Conservation (phyloP, 1,284 basidiomycete genomes). For the Trichosporon coremiiforme region DNA sequence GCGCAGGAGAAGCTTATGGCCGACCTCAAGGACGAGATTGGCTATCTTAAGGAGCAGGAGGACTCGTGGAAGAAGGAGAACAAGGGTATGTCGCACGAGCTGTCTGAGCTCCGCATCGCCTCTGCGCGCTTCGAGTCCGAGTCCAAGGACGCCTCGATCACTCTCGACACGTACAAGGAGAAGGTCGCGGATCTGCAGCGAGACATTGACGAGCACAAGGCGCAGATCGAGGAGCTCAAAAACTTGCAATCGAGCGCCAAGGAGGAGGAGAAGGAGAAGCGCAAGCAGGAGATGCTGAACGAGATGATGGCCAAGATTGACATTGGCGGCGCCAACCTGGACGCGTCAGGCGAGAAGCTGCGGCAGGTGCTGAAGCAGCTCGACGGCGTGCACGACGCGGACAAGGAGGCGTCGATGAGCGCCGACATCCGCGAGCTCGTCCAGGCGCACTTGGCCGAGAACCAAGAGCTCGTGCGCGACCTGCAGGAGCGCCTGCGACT, state of each 20-base stretch:
- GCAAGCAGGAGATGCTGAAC: constrained; percentile 98
- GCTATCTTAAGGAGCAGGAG: constrained; percentile 91
- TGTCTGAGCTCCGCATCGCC: constrained; percentile 89
- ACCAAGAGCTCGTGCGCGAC: constrained; percentile 81
- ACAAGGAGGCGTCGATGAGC: constrained; percentile 42
- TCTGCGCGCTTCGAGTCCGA: constrained; percentile 92
- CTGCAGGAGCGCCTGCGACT: constrained; percentile 85
- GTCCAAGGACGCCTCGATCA: constrained; percentile 90
- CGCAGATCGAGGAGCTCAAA: constrained; percentile 75
- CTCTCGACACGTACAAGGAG: constrained; percentile 95
- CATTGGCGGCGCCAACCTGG: constrained; percentile 57
- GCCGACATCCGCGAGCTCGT: constrained; percentile 61
- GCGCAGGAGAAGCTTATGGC: constrained; percentile 63
- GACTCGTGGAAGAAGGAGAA: constrained; percentile 69
- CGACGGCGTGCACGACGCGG: constrained; percentile 38
- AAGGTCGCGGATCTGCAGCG: constrained; percentile 84
- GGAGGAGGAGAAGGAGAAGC: constrained; percentile 97
- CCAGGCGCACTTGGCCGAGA: constrained; percentile 83
- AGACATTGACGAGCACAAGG: constrained; percentile 88
- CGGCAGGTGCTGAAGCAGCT: constrained; percentile 47
- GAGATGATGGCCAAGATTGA: constrained; percentile 99
- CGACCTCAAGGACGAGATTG: constrained; percentile 80
- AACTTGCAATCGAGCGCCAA: constrained; percentile 80
- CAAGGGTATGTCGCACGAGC: constrained; percentile 74
- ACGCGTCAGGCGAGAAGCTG: constrained; percentile 48